These are phyloP conservation scores for Penicillium frequentans DNA, from an alignment of 2,329 filamentous ascomycete genomes.

Conservation along the genomic window DNA sequence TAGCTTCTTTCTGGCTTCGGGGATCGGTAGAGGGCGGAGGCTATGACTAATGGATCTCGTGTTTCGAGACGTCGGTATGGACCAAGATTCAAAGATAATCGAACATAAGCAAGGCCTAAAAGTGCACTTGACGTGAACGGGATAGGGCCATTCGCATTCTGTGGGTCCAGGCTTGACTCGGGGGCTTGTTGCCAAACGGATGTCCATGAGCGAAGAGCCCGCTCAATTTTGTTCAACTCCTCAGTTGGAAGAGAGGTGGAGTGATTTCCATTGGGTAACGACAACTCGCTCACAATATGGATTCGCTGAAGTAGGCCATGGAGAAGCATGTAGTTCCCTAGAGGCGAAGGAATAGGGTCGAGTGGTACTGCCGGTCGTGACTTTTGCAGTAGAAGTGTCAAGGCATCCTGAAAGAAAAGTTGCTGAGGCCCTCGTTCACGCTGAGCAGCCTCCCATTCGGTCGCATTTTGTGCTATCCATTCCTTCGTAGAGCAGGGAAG, in stretches of 20 bases:
- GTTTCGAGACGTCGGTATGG: slow-evolving; percentile 65
- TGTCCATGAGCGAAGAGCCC: slow-evolving; percentile 37
- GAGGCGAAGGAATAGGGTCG: slow-evolving; percentile 43
- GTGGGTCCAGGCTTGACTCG: slow-evolving; percentile 35
- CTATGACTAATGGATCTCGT: slow-evolving; percentile 62
- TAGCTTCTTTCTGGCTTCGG: slow-evolving; percentile 60
- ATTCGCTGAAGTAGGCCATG: slow-evolving; percentile 72
- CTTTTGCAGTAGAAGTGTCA: slow-evolving; percentile 33
- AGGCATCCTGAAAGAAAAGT: slow-evolving; percentile 36
- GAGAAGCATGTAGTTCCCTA: slow-evolving; percentile 71
- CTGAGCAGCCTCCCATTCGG: slow-evolving; percentile 34
- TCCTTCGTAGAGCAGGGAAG: slow-evolving; percentile 40
- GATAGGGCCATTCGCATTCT: slow-evolving; percentile 35
- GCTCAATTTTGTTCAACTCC: slow-evolving; percentile 36
- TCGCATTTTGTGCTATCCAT: slow-evolving; percentile 33
- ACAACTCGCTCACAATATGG: slow-evolving; percentile 35
- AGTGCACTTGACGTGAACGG: slow-evolving; percentile 36
- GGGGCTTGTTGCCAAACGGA: slow-evolving; percentile 38
- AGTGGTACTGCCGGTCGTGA: slow-evolving; percentile 27
- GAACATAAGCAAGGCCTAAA: slow-evolving; percentile 34
- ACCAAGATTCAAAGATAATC: slow-evolving; percentile 51
- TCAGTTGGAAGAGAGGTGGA: slow-evolving; percentile 32
- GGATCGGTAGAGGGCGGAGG: slow-evolving; percentile 59
- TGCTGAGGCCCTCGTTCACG: slow-evolving; percentile 29
- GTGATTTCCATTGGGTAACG: slow-evolving; percentile 32